Conservation (phyloP, 345 rosid genomes). For the Barbarea vulgaris region DNA sequence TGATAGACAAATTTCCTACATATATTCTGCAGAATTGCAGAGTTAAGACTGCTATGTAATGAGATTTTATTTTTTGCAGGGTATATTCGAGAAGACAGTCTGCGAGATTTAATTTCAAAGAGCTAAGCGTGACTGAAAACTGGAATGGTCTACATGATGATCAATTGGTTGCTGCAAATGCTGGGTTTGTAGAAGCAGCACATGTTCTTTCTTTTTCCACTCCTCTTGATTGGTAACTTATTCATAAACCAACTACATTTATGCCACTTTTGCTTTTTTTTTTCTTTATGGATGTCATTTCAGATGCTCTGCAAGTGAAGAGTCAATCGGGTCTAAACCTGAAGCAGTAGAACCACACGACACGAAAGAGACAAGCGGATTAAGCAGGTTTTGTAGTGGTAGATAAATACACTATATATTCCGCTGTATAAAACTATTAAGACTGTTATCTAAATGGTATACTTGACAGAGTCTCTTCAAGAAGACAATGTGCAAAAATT, state of each 20-base stretch:
- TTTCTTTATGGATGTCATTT: not conserved
- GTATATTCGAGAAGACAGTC: conserved; percentile 42
- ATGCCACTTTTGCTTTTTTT: conserved; percentile 1
- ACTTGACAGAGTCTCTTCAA: conserved; percentile 32
- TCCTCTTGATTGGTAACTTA: conserved; percentile 12
- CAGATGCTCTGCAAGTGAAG: conserved; percentile 39
- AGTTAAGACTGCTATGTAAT: conserved; percentile 15
- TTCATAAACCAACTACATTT: conserved; percentile 8
- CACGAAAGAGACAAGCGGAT: conserved; percentile 36
- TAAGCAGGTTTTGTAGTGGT: conserved; percentile 44
- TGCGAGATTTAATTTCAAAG: conserved; percentile 34
- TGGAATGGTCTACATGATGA: conserved; percentile 23
- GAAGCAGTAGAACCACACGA: conserved; percentile 41
- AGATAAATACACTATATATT: not conserved
- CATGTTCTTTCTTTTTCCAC: not conserved
- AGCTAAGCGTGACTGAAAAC: conserved; percentile 23
- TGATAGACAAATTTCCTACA: not conserved
- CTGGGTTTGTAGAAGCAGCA: conserved; percentile 45
- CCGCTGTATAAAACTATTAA: conserved; percentile 5
- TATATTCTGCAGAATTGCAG: not conserved
- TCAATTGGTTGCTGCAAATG: conserved; percentile 38
- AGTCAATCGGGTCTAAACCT: conserved; percentile 38
- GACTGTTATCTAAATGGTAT: conserved; percentile 20
- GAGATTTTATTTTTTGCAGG: not conserved
- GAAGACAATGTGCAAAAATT: conserved; percentile 42